Conservation (phyloP, 1,284 basidiomycete species). For the Apiotrichum sp. region DNA sequence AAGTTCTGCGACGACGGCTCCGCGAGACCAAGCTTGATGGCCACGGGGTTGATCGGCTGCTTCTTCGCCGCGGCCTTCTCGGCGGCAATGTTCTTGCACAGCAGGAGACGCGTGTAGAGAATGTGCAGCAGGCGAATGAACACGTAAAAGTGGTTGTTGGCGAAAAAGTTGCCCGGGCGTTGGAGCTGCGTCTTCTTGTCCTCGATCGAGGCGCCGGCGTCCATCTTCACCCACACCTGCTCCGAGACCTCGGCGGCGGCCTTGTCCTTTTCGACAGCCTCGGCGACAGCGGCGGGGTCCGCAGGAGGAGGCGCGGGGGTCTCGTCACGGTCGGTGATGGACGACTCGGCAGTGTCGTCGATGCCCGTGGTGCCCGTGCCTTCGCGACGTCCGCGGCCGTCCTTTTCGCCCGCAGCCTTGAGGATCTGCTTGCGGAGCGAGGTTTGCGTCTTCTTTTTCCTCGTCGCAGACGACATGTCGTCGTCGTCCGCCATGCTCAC, state of each 20-base stretch:
- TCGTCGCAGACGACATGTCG: slow-evolving; percentile 48
- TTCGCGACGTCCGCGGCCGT: slow-evolving; percentile 56
- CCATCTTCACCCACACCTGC: slow-evolving; percentile 50
- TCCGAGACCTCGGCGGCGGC: slow-evolving; percentile 35
- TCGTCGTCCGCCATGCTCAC: slow-evolving; percentile 45
- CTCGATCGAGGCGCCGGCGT: slow-evolving; percentile 23
- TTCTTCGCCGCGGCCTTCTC: slow-evolving; percentile 47
- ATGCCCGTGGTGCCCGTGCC: slow-evolving; percentile 35
- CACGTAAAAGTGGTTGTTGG: slow-evolving; percentile 88
- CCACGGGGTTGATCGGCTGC: slow-evolving; percentile 53
- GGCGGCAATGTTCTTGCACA: slow-evolving; percentile 67
- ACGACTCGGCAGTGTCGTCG: slow-evolving; percentile 25
- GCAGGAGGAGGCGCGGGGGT: slow-evolving; percentile 35
- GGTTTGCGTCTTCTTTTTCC: slow-evolving; percentile 36
- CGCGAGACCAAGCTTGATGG: slow-evolving; percentile 59
- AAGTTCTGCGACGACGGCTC: slow-evolving; percentile 49
- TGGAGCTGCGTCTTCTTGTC: slow-evolving; percentile 17
- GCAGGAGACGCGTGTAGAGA: slow-evolving; percentile 73
- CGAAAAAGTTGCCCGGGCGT: slow-evolving; percentile 65
- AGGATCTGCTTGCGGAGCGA: slow-evolving; percentile 73
- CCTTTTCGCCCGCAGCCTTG: slow-evolving; percentile 56
- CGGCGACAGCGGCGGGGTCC: slow-evolving; percentile 39
- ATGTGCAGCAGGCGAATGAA: slow-evolving; percentile 78
- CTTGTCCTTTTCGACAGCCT: slow-evolving; percentile 45
- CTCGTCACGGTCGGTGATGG: slow-evolving; percentile 30